Base-by-base conservation (phyloP, 768 basidiomycete genomes). In the Psilocybe cubensis region DNA sequence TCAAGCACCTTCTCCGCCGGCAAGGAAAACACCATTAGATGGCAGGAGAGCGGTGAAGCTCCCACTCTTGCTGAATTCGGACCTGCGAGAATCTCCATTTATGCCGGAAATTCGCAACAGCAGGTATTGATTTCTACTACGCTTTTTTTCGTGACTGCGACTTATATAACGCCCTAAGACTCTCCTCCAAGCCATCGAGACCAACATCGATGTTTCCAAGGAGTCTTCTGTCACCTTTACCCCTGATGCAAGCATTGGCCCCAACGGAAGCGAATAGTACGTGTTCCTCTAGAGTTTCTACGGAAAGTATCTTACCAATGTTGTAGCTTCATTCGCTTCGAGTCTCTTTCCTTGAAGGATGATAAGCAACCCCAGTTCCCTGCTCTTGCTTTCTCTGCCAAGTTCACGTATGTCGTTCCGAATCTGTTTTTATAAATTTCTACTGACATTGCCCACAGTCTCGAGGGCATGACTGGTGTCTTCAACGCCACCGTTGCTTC, bases 301-400 rank as follows among this genome's bases (percentile, higher is more conserved):
- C 9, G 17, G 11, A 43, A 25, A 17, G 17, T 10, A 42, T 38
- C 56, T 40, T 65, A 44, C 40, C 2, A 29, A 17, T 23, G 18
- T 21, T 52, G 2, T 56, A 91, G 89, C 77, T 95, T 95, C 77
- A 81, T 95, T 67, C 90, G 91, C 46, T 74, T 90, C 66, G 82
- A 89, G 56, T 92, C 92, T 0, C 61, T 79, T 31, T 63, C 33
- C 52, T 62, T 82, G 42, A 87, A 79, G 69, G 84, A 89, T 68
- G 45, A 84, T 25, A 65, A 67, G 2, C 68, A 80, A 54, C 72
- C 87, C 12, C 75, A 82, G 53, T 89, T 76, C 74, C 81, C 80
- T 3, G 82, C 80, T 43, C 75, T 88, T 60, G 85, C 91, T 0
- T 96, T 93, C 79, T 92, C 91, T 6, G 82, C 92, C 61, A 83